Evolutionary conservation across 2,329 filamentous ascomycete species (phyloP).

Genomic region (Neoscytalidium dimidiatum): DNA sequence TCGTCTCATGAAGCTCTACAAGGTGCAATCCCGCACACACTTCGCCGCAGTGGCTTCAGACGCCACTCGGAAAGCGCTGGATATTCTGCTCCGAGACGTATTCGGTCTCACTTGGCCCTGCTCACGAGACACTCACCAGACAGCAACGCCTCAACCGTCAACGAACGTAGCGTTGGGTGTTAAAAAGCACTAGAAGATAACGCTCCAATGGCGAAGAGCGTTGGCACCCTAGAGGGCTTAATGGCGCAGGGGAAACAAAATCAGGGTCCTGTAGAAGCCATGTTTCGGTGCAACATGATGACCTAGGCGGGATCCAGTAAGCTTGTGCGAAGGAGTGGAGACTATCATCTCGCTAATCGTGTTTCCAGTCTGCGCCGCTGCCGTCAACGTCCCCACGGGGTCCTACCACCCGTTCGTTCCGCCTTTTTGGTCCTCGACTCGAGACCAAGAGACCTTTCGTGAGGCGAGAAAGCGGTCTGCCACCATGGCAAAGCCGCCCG

Average conservation of each 20-base stretch:
- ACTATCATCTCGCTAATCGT: background rate
- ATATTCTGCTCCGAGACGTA: background rate
- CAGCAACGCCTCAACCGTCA: background rate
- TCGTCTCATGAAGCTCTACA: too few species aligned
- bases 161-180: background rate
- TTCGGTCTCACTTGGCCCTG: background rate
- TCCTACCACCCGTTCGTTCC: background rate
- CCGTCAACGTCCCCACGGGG: background rate
- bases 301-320: background rate
- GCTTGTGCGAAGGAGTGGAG: background rate
- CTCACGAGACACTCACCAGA: constrained; percentile 2
- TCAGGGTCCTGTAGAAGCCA: background rate
- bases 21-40: too few species aligned
- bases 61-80: background rate
- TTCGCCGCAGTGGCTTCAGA: background rate
- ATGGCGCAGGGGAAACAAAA: background rate
- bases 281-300: background rate
- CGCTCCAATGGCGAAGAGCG: background rate
- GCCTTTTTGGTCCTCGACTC: background rate
- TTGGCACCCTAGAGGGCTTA: background rate
- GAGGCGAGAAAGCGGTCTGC: background rate
- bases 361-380: background rate
- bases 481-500: background rate
- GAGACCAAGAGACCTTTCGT: background rate
- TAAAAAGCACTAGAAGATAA: too few species aligned